These are phyloP conservation scores for Penicillium sp. DNA, from an alignment of 2,329 filamentous ascomycete species.

Conservation along the genomic window DNA sequence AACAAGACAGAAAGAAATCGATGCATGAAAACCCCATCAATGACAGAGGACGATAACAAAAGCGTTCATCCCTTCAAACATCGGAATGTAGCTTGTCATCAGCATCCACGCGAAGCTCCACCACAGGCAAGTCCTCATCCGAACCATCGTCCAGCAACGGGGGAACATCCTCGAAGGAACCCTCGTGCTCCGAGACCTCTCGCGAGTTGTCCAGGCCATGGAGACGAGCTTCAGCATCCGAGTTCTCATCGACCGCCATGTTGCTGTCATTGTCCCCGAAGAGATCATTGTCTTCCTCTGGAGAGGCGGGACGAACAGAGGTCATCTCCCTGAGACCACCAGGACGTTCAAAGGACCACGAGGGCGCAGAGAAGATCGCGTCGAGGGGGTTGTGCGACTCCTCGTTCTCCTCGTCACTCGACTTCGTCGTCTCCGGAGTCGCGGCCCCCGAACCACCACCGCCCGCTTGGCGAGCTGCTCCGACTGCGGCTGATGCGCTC, in stretches of 20 bases:
- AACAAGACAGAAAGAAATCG: neutral
- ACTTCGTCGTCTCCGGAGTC: slow-evolving; percentile 27
- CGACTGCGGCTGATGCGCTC: slow-evolving; percentile 79
- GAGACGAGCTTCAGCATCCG: slow-evolving; percentile 37
- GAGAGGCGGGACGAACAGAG: slow-evolving; percentile 21
- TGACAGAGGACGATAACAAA: neutral
- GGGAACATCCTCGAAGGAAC: slow-evolving; percentile 35
- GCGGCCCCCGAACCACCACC: slow-evolving; percentile 55
- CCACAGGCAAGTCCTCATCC: slow-evolving; percentile 43
- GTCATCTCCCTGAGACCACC: slow-evolving; percentile 32
- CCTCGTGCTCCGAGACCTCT: slow-evolving; percentile 28
- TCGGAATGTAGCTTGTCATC: slow-evolving; percentile 33
- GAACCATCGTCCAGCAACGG: slow-evolving; percentile 33
- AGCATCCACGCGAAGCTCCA: slow-evolving; percentile 43
- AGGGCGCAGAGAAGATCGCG: slow-evolving; percentile 28
- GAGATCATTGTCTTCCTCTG: slow-evolving; percentile 33
- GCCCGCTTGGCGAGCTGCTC: slow-evolving; percentile 69
- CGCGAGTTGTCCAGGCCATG: slow-evolving; percentile 30
- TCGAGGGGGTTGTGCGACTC: slow-evolving; percentile 26
- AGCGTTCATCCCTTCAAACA: slow-evolving; percentile 4
- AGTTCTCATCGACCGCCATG: slow-evolving; percentile 41
- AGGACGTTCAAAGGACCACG: slow-evolving; percentile 42
- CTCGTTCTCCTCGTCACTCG: slow-evolving; percentile 17
- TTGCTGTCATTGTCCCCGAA: slow-evolving; percentile 44
- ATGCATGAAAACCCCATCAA: neutral